Evolutionary conservation across 805 yeast species (phyloP), one percentile per base, ranked within the genome.

Genomic region (Pichia gijzeniarum): DNA sequence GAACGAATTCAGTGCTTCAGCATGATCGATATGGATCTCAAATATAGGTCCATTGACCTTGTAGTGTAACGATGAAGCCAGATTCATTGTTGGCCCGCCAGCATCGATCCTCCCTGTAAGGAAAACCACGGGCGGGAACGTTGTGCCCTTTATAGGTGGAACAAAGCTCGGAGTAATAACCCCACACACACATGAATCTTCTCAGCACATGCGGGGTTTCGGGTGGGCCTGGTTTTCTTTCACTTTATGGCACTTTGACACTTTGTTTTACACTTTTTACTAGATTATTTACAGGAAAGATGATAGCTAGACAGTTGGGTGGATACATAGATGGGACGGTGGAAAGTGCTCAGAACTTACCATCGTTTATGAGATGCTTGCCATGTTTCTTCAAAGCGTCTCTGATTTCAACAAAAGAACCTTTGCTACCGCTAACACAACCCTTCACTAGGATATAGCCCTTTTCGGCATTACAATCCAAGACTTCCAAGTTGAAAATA

Each of bases 381-480:
- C 67, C 67, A 39, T 56, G 43, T 48, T 57, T 53, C 44, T 79
- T 81, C 54, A 85, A 74, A 21, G 97, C 83, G 67, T 93, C 98
- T 54, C 81, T 76, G 48, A 93, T 73, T 61, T 72, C 81, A 44
- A 93, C 84, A 60, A 69, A 79, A 2, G 83, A 64, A 39, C 90
- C 89, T 30, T 76, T 82, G 39, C 97, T 82, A 18, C 99, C 99
- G 31, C 96, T 88, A 38, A 93, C 86, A 49, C 84, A 81, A 32
- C 99, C 99, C 69, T 85, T 85, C 38, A 90, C 82, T 42, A 90
- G 70, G 41, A 93, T 70, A 45, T 87, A 80, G 10, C 95, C 96
- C 46, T 81, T 79, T 43, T 76, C 89, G 38, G 82, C 88, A 62
- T 86, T 90, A 10, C 82, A 82, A 60, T 84, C 85, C 59, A 93